Conservation (phyloP, 2,329 filamentous ascomycete genomes). For the Cercospora brassicicola region DNA sequence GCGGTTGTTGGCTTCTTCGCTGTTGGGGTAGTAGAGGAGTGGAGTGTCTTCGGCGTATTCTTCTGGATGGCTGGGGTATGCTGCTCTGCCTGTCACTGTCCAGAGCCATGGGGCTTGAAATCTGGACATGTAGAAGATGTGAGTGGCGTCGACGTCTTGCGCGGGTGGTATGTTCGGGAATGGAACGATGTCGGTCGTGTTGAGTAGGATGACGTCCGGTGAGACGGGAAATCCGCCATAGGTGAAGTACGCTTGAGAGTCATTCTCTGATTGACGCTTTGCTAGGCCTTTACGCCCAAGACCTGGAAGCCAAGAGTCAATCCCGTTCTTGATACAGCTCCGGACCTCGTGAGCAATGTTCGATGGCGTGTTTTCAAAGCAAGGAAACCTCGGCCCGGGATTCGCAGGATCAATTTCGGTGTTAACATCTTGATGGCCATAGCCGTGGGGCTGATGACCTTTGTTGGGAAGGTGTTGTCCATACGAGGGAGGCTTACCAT, state of each 20-base stretch:
- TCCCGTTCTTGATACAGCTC: background rate
- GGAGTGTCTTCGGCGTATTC: constrained; percentile 16
- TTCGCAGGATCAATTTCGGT: background rate
- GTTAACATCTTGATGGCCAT: background rate
- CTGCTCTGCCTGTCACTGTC: constrained; percentile 8
- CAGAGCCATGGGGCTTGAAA: constrained; percentile 12
- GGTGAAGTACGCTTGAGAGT: constrained; percentile 9
- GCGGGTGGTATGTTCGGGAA: constrained; percentile 18
- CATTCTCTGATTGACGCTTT: background rate
- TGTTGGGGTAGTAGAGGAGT: constrained; percentile 21
- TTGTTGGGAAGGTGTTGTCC: background rate
- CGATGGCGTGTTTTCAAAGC: background rate
- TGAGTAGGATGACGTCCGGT: constrained; percentile 12
- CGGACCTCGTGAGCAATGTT: background rate
- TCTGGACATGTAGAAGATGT: constrained; percentile 18
- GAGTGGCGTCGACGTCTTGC: constrained; percentile 8
- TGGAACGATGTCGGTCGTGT: constrained; percentile 12
- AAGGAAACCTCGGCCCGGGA: background rate
- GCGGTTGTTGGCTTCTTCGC: constrained; percentile 11
- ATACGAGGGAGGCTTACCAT: background rate
- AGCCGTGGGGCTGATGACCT: background rate
- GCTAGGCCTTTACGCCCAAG: background rate
- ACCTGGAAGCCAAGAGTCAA: background rate
- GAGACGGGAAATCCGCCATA: constrained; percentile 15
- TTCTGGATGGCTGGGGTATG: constrained; percentile 11